phyloP scores from a whole-genome alignment of 208 protist genomes.

The Leishmania guyanensis region DNA sequence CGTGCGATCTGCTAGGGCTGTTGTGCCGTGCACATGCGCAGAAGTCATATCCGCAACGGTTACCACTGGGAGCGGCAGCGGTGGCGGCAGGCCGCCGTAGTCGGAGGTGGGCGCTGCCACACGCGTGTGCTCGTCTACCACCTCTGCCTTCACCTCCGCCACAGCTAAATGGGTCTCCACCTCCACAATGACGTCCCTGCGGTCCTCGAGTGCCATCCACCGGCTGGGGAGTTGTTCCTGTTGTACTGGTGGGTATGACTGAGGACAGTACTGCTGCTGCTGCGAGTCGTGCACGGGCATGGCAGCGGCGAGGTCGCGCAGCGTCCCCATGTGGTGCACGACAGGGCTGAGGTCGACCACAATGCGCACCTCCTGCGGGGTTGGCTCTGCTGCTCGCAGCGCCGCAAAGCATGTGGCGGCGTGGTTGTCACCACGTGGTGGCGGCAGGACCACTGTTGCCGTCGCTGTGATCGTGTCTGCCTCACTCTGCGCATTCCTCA shows the following conservation, averaged over 20 bases:
- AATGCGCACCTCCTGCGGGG: constrained; percentile 20
- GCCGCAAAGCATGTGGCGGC: not conserved
- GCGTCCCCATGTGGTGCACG: not conserved
- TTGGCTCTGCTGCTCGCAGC: not conserved
- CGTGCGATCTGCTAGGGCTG: not conserved
- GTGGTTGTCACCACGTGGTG: not conserved
- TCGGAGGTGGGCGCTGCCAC: not conserved
- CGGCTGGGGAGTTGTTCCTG: constrained; percentile 19
- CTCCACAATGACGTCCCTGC: constrained; percentile 49
- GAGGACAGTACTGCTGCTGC: not conserved
- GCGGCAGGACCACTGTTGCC: constrained; percentile 2
- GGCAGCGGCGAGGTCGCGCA: not conserved
- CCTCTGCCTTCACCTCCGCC: not conserved
- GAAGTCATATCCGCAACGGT: not conserved
- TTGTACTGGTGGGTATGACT: constrained; percentile 8
- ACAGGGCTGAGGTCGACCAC: constrained; percentile 23
- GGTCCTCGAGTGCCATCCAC: constrained; percentile 32
- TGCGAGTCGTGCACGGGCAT: not conserved
- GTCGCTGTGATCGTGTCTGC: constrained; percentile 1
- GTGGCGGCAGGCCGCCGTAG: not conserved
- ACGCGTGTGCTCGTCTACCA: not conserved
- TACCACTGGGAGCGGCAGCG: not conserved
- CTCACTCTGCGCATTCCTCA: not conserved
- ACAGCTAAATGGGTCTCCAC: not conserved
- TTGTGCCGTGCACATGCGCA: not conserved